Conservation (phyloP, 1,284 basidiomycete species). For the Fomitopsis pinicola region DNA sequence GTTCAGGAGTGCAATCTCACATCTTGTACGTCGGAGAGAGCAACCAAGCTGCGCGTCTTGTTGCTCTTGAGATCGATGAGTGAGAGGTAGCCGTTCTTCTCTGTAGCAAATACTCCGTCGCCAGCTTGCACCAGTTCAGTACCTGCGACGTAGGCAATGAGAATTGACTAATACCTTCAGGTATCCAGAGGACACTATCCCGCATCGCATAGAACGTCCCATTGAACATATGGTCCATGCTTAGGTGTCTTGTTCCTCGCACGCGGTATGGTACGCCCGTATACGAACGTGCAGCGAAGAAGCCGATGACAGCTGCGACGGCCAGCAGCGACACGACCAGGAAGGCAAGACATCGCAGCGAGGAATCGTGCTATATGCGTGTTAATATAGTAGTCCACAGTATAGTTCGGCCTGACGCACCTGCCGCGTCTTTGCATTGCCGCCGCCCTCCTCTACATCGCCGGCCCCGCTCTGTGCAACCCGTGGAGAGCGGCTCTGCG, state of each 20-base stretch:
- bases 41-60: slow-evolving; percentile 58
- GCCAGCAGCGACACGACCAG: slow-evolving; percentile 49
- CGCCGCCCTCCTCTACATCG: slow-evolving; percentile 25
- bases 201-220: slow-evolving; percentile 66
- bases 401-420: slow-evolving; percentile 19
- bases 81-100: slow-evolving; percentile 58
- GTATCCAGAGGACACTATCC: slow-evolving; percentile 72
- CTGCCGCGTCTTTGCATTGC: slow-evolving; percentile 34
- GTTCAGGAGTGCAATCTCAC: slow-evolving; percentile 31
- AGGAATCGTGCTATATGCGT: slow-evolving; percentile 37
- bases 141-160: background rate
- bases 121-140: slow-evolving; percentile 48
- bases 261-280: slow-evolving; percentile 46
- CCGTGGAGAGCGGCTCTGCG: slow-evolving; percentile 27
- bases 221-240: slow-evolving; percentile 87
- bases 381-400: background rate
- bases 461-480: slow-evolving; percentile 19
- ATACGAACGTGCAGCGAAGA: slow-evolving; percentile 70
- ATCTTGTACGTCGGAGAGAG: slow-evolving; percentile 55
- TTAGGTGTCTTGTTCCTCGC: slow-evolving; percentile 62
- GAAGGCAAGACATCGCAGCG: slow-evolving; percentile 52
- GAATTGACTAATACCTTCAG: slow-evolving; percentile 60
- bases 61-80: slow-evolving; percentile 81
- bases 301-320: slow-evolving; percentile 58
- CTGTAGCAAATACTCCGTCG: slow-evolving; percentile 83